Evolutionary conservation across 345 rosid species (phyloP).

Genomic region (Eucalyptus fibrosa): DNA sequence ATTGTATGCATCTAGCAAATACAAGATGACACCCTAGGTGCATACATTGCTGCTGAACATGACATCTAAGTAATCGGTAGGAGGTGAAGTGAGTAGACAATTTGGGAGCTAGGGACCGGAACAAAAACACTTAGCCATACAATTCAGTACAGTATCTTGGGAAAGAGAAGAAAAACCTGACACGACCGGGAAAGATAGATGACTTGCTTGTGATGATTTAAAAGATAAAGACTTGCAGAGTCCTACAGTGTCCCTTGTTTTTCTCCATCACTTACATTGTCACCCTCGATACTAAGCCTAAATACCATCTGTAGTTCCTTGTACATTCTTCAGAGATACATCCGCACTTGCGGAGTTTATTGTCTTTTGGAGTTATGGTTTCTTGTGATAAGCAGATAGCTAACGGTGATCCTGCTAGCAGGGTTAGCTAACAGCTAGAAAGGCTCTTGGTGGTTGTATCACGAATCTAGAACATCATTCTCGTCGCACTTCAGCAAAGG

Average conservation of each 20-base stretch:
- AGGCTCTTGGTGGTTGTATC: neutral
- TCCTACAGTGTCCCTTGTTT: neutral
- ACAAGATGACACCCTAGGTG: neutral
- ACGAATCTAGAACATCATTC: neutral
- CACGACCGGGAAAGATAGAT: neutral
- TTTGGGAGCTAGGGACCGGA: neutral
- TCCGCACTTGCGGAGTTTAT: neutral
- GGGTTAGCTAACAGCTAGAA: neutral
- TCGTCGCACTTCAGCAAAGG: neutral
- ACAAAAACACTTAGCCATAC: neutral
- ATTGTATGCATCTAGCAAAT: neutral
- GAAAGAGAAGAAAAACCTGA: neutral
- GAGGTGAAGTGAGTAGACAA: neutral
- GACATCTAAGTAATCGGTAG: neutral
- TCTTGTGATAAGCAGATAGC: neutral
- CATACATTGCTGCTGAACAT: neutral
- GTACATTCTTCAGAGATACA: neutral
- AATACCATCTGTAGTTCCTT: neutral
- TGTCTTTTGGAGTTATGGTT: neutral
- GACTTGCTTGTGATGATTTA: neutral
- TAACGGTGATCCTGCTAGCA: neutral
- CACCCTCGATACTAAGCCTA: neutral
- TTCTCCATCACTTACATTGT: neutral
- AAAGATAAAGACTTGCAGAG: neutral
- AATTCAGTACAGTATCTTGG: neutral